Base-by-base conservation (phyloP, 2,329 filamentous ascomycete species). In the Fusarium acutatum region DNA sequence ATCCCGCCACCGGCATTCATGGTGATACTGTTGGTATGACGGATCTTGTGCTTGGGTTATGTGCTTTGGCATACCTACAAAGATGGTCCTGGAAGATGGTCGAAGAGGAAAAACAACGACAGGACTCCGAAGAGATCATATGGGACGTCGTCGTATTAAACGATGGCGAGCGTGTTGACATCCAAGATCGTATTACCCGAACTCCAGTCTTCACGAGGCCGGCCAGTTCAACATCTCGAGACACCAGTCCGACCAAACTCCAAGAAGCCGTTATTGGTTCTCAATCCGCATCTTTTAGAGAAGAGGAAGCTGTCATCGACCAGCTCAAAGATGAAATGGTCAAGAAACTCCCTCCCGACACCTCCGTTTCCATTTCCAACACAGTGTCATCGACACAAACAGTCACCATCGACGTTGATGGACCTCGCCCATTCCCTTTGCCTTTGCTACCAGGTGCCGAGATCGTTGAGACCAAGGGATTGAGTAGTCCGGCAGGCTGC, bases 61-160 rank as follows among this genome's bases (percentile, higher is more conserved):
- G 87, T 67, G 89, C 89, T 20, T 81, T 93, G 63, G 89, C 90
- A 9, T 90, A 91, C 64, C 81, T 92, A 28, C 91, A 92, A 76
- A 84, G 85, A 60, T 86, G 85, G 77, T 91, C 88, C 67, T 85
- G 84, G 59, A 86, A 84, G 47, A 82, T 85, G 37, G 83, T 86
- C 12, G 85, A 88, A 26, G 85, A 87, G 53, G 88, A 90, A 72
- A 80, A 79, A 12, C 82, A 83, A 30, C 82, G 84, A 3, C 81
- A 85, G 13, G 82, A 83, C 17, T 83, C 84, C 24, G 88, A 91
- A 64, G 88, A 91, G 69, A 81, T 89, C 5, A 83, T 93, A 14
- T 92, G 91, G 90, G 91, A 93, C 75, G 87, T 92, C 7, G 89
- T 92, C 13, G 88, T 92, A 1, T 82, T 91, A 22, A 86, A 88